phyloP scores from a whole-genome alignment of 2,329 filamentous ascomycete species.

The Talaromyces sp. region DNA sequence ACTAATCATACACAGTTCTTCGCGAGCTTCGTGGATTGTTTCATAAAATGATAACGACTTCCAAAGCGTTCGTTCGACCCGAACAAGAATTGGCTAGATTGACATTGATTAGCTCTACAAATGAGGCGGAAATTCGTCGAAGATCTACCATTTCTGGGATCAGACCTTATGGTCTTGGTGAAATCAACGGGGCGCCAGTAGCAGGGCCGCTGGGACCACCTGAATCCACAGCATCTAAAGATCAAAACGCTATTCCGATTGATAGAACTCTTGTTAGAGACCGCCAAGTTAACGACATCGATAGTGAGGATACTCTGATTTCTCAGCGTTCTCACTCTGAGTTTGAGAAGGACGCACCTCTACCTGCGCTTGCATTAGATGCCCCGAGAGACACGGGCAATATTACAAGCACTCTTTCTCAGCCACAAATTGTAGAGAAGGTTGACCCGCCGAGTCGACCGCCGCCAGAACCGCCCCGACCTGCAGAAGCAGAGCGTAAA shows the following conservation, averaged over 20 bases:
- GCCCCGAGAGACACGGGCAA: background rate
- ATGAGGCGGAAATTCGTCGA: constrained; percentile 49
- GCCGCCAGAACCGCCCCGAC: constrained; percentile 56
- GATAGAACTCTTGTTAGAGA: constrained; percentile 22
- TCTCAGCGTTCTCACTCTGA: constrained; percentile 32
- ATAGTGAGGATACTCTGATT: constrained; percentile 35
- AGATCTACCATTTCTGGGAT: constrained; percentile 39
- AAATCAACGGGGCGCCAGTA: constrained; percentile 43
- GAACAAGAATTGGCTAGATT: constrained; percentile 73
- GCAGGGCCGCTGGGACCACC: constrained; percentile 43
- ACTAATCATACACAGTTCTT: constrained; percentile 54
- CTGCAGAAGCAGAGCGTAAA: constrained; percentile 32
- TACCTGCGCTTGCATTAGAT: background rate
- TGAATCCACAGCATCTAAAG: constrained; percentile 17
- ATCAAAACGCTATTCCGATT: constrained; percentile 13
- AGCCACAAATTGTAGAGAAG: constrained; percentile 9
- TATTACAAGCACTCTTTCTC: constrained; percentile 15
- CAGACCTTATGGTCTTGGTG: constrained; percentile 32
- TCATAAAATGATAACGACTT: constrained; percentile 60
- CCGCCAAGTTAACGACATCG: constrained; percentile 25
- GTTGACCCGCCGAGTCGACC: constrained; percentile 43
- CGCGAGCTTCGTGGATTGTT: constrained; percentile 68
- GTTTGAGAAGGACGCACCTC: constrained; percentile 38
- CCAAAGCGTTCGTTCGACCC: constrained; percentile 60
- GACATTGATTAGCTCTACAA: constrained; percentile 61